A percentile compares a stretch with the other conserved stretches of the same genome.
Conservation (phyloP, 441 rosid genomes). For the Manihot esculenta region DNA sequence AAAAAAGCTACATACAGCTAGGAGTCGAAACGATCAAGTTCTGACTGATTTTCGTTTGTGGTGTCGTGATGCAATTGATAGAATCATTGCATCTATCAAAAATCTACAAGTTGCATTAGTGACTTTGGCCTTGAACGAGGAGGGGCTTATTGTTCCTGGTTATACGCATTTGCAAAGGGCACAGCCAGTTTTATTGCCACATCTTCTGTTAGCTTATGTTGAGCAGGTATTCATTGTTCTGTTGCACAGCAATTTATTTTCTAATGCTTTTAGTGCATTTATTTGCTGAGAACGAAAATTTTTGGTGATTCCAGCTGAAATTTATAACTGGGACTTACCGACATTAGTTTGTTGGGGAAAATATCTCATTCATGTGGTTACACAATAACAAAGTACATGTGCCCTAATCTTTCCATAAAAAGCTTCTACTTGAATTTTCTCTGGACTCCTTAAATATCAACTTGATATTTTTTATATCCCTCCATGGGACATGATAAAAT, state of each 20-base stretch:
- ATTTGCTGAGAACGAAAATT: not conserved
- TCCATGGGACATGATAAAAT: not conserved
- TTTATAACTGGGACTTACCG: not conserved
- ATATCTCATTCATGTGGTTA: not conserved
- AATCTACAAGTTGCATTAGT: conserved; percentile 68
- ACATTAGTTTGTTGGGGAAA: not conserved
- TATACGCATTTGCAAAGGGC: conserved; percentile 94
- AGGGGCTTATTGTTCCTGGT: conserved; percentile 79
- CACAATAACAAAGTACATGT: not conserved
- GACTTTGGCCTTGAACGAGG: conserved; percentile 60
- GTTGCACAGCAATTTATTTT: not conserved
- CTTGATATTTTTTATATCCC: not conserved
- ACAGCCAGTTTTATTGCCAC: conserved; percentile 84
- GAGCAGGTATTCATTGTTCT: conserved; percentile 61
- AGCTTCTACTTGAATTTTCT: not conserved
- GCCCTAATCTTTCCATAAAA: not conserved
- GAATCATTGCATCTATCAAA: conserved; percentile 38
- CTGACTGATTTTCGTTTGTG: conserved; percentile 84
- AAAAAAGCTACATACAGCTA: conserved; percentile 89
- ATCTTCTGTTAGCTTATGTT: conserved; percentile 76
- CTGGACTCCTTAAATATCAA: not conserved
- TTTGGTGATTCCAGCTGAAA: not conserved
- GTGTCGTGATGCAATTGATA: conserved; percentile 95
- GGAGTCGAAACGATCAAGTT: conserved; percentile 91
- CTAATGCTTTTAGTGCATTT: not conserved